Base-by-base conservation (phyloP, 2,329 filamentous ascomycete genomes). In the Aspergillus fructus region DNA sequence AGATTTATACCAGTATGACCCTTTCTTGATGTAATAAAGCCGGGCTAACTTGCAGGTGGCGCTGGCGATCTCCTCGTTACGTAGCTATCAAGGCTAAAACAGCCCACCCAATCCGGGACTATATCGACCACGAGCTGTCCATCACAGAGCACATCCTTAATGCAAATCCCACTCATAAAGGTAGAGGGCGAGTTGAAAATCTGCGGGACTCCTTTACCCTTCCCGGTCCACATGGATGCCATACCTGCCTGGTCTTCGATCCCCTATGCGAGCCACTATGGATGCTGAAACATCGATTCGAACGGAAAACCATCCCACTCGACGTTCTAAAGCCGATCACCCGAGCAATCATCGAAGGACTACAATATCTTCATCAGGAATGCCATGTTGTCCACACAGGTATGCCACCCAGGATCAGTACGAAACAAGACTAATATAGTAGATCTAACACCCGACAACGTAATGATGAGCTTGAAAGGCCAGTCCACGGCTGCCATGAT, bases 381-480 rank as follows among this genome's bases (percentile, higher is more conserved):
- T 76, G 71, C 50, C 67, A 68, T 27, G 55, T 78, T 33, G 70
- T 78, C 30, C 76, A 78, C 53, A 77, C 76, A 49, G 74, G 73
- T 74, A 46, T 9, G 17, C 50, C 27, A 11, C 9, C 27, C 9
- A 30, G 55, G 0, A n/a, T 4, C 13, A 24, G 33, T 15, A 50
- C 39, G 42, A 9, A 45, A 51, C 48, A 5, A 27, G 46, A 11
- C 15, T 24, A 57, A 54, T 15, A 43, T 47, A 30, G 17, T 49
- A 65, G 74, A 78, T 63, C 68, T 77, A 19, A 77, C 76, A 51
- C 68, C 73, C 0, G 68, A 75, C 57, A 77, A 77, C 58, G 73
- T 77, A 27, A 63, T 77, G 47, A 59, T 73, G 56, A 58, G 63
- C 6, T 59, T 72, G 1, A 56, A 61, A 9, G 60, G 68, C 43